Conservation (phyloP, 2,329 filamentous ascomycete species). For the Botrytis cinerea region DNA sequence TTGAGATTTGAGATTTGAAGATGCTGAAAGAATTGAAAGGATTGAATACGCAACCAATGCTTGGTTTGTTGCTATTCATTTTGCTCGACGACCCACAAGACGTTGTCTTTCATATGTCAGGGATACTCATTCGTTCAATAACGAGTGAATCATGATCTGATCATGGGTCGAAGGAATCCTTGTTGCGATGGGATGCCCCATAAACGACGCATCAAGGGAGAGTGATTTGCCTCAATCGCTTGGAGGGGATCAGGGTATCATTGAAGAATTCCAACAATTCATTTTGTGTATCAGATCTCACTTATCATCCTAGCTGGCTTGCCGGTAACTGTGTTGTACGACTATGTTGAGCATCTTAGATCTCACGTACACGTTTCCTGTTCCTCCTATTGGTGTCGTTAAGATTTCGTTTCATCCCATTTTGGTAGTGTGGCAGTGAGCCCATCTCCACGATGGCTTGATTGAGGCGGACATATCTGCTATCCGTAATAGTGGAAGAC, state of each 20-base stretch:
- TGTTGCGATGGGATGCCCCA: slow-evolving; percentile 5
- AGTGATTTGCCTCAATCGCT: slow-evolving; percentile 3
- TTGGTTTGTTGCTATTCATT: background rate
- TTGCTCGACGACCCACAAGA: slow-evolving; percentile 4
- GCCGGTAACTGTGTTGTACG: background rate
- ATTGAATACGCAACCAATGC: background rate
- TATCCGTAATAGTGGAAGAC: background rate
- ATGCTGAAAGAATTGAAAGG: background rate
- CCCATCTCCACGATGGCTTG: slow-evolving; percentile 1
- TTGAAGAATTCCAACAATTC: slow-evolving; percentile 1
- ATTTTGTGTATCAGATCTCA: slow-evolving; percentile 15
- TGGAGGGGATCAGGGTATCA: background rate
- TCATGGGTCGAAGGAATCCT: slow-evolving; percentile 22
- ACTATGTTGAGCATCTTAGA: background rate
- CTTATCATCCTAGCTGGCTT: background rate
- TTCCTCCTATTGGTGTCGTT: background rate
- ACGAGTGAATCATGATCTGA: slow-evolving; percentile 17
- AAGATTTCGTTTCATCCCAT: slow-evolving; percentile 14
- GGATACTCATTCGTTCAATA: slow-evolving; percentile 19
- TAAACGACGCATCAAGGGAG: slow-evolving; percentile 7
- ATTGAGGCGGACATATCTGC: background rate
- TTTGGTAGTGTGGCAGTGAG: background rate
- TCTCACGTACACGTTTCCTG: background rate
- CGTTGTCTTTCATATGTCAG: background rate
- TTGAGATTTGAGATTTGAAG: background rate